Conservation (phyloP, 2,329 filamentous ascomycete genomes). For the Talaromyces sp. region DNA sequence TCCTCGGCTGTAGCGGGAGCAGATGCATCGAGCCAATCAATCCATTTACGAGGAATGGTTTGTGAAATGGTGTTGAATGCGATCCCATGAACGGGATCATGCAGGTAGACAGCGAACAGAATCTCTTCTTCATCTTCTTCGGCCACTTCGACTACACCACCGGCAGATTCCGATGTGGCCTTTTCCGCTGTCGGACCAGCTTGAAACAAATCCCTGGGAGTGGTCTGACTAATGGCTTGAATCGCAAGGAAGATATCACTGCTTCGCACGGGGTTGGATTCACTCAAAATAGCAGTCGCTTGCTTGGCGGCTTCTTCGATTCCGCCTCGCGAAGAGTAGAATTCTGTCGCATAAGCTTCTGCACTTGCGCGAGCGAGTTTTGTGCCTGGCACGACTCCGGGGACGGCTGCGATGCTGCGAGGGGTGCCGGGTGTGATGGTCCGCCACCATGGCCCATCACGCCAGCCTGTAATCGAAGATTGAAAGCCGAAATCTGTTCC, state of each 20-base stretch:
- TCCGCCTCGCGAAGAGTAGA: conserved; percentile 72
- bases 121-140: conserved; percentile 53
- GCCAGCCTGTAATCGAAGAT: conserved; percentile 59
- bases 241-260: conserved; percentile 95
- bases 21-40: conserved; percentile 81
- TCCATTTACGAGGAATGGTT: conserved; percentile 76
- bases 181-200: conserved; percentile 46
- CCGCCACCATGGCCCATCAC: conserved; percentile 95
- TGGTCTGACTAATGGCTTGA: conserved; percentile 70
- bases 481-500: conserved; percentile 43
- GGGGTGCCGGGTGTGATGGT: conserved; percentile 51
- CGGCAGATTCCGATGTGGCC: conserved; percentile 20
- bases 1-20: conserved; percentile 36
- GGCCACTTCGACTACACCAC: conserved; percentile 31
- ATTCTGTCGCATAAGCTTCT: conserved; percentile 80
- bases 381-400: conserved; percentile 76
- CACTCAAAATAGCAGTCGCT: conserved; percentile 71
- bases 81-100: conserved; percentile 87
- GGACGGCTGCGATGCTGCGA: conserved; percentile 73
- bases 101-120: conserved; percentile 71
- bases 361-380: conserved; percentile 87
- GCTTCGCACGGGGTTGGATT: conserved; percentile 82
- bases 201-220: conserved; percentile 63
- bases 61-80: conserved; percentile 81
- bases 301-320: conserved; percentile 73